Base-by-base conservation (phyloP, 495 filamentous ascomycete species). In the Evernia prunastri region DNA sequence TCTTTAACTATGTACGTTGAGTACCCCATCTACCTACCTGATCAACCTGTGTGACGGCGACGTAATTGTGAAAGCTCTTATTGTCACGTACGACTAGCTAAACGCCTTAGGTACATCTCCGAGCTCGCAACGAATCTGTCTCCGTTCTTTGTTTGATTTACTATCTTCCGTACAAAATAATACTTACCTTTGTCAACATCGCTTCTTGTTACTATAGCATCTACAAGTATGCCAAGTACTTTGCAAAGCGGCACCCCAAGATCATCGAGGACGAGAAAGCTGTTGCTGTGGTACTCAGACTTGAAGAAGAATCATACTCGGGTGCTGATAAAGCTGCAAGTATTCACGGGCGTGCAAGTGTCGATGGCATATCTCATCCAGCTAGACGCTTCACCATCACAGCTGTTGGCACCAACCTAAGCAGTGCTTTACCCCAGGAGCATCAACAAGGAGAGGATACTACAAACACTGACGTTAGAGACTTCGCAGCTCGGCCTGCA, bases 151-250 rank as follows among this genome's bases (percentile, higher is more conserved):
- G 74, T 6, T 61, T 74, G 13, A 20, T 63, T 25, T 79, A 77
- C 61, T 80, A 80, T 64, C 72, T 72, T 7, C 69, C 71, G 23
- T 80, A 76, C 63, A 80, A 80, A 59, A 71, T 76, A 27, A 61
- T 72, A 0, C 67, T 80, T n/a, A 75, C 72, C 7, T 59, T 70
- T 11, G 70, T 78, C 67, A 80, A 80, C 60, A 72, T 79, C 15
- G 63, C 68, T 60, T 77, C 76, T 59, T 78, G 74, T 63, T 79
- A 79, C 63, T 78, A 72, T 71, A 72, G 72, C 13, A 59, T 80
- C 23, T 79, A 71, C 66, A 78, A 75, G 56, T 79, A 80, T 42
- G 78, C 74, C 0, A 71, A 70, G 0, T 80, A 80, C 59, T 80
- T 79, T 60, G 75, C 76, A 18, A 70, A 69, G 37, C 72, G 77